Percentiles rank a stretch among this genome's conserved stretches.
Evolutionary conservation across 306 rosid genomes (phyloP).

Genomic region (Oemleria cerasiformis): DNA sequence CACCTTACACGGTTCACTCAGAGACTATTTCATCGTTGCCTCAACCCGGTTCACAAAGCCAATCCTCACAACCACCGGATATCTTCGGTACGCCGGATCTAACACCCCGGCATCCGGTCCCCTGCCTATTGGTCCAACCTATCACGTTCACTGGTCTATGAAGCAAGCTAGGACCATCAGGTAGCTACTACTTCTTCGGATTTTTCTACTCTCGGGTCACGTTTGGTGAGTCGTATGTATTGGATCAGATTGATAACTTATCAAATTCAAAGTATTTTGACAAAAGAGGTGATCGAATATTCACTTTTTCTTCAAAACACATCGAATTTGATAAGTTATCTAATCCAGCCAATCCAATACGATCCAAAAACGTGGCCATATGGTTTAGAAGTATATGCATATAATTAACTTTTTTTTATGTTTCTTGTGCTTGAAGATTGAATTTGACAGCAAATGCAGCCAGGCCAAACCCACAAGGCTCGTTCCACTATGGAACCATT

Average conservation of each 20-base stretch:
- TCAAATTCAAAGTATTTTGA: too few relatives aligned
- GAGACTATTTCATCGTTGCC: constrained; percentile 55
- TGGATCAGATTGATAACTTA: too few relatives aligned
- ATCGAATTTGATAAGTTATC: too few relatives aligned
- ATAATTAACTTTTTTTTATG: neutral
- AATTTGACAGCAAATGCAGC: constrained; percentile 96
- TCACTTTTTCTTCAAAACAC: too few relatives aligned
- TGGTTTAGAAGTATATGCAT: neutral
- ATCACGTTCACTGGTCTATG: constrained; percentile 59
- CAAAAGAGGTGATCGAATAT: too few relatives aligned
- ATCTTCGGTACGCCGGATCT: constrained; percentile 68
- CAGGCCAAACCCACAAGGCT: constrained; percentile 94
- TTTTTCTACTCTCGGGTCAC: neutral
- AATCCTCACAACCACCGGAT: constrained; percentile 41
- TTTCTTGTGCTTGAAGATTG: constrained; percentile 30
- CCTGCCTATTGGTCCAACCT: constrained; percentile 55
- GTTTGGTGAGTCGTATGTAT: too few relatives aligned
- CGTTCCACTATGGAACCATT: constrained; percentile 82
- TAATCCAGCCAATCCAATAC: too few relatives aligned
- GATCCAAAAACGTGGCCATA: too few relatives aligned
- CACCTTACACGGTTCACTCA: constrained; percentile 22
- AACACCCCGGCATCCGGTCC: constrained; percentile 36
- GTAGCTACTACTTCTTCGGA: constrained; percentile 23
- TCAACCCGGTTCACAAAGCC: constrained; percentile 55
- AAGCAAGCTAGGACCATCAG: constrained; percentile 82